These are phyloP conservation scores for Suhomyces faveliae DNA, from an alignment of 805 yeast genomes.

Conservation along the genomic window DNA sequence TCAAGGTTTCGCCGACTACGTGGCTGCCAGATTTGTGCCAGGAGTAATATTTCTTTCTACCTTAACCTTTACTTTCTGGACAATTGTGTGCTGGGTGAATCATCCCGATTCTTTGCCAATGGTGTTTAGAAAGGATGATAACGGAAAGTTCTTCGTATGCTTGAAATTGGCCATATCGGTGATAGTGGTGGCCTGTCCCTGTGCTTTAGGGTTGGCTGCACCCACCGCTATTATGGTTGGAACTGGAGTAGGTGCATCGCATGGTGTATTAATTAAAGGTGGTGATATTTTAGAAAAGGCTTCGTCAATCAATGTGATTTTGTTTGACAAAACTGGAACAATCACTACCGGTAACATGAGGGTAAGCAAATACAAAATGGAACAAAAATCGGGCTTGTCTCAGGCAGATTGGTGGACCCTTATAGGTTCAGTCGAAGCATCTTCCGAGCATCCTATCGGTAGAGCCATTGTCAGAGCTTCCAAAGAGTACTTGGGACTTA, in stretches of 20 bases:
- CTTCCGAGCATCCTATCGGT: constrained; percentile 89
- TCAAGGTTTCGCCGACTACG: constrained; percentile 80
- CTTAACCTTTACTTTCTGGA: constrained; percentile 54
- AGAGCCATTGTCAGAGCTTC: constrained; percentile 55
- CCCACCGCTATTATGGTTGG: constrained; percentile 99
- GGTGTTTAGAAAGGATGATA: constrained; percentile 43
- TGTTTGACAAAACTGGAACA: constrained; percentile 97
- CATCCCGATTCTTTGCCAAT: constrained; percentile 39
- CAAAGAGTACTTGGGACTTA: constrained; percentile 22
- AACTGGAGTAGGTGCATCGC: constrained; percentile 89
- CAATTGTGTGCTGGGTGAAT: constrained; percentile 30
- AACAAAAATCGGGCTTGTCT: constrained; percentile 15
- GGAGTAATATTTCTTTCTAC: constrained; percentile 59
- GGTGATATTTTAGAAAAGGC: constrained; percentile 85
- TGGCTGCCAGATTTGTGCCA: constrained; percentile 87
- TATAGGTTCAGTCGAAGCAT: constrained; percentile 58
- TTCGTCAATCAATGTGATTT: constrained; percentile 57
- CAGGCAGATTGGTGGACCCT: constrained; percentile 49
- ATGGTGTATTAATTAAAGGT: constrained; percentile 90
- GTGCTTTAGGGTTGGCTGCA: constrained; percentile 95
- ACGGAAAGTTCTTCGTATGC: constrained; percentile 64
- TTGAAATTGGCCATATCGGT: constrained; percentile 85
- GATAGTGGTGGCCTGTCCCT: constrained; percentile 97
- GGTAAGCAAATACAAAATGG: constrained; percentile 24
- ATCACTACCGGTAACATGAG: constrained; percentile 82